Evolutionary conservation across 768 basidiomycete genomes (phyloP).

Genomic region (Tylopilus felleus): DNA sequence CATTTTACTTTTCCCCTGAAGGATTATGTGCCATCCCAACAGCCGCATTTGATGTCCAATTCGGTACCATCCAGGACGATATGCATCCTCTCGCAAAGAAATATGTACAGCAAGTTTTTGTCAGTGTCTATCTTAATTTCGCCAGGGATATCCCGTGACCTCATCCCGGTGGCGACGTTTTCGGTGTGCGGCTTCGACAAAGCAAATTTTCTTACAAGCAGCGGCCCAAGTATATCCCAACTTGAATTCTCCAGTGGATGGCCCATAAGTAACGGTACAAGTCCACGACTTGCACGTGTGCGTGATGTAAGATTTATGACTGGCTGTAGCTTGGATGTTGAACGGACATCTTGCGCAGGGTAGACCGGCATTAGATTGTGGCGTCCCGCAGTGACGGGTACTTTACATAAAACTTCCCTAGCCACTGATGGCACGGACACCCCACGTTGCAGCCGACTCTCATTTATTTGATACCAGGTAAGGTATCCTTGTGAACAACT

Average conservation of each 20-base stretch:
- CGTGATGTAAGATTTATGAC: not conserved
- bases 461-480: no score
- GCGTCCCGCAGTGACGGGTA: no score
- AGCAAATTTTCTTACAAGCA: slow-evolving; percentile 5
- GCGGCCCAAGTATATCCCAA: slow-evolving; percentile 8
- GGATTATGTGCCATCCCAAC: not conserved
- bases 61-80: not conserved
- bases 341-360: no score
- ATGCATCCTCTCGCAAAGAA: slow-evolving; percentile 1
- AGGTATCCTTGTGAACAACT: no score
- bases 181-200: slow-evolving; percentile 8
- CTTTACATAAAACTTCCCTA: no score
- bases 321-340: no score
- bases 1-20: not conserved
- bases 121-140: not conserved
- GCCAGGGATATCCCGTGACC: not conserved
- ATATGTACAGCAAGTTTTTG: slow-evolving; percentile 4
- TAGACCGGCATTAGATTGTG: no score
- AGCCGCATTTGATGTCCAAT: slow-evolving; percentile 44
- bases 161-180: slow-evolving; percentile 2
- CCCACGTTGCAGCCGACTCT: no score
- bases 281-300: not conserved
- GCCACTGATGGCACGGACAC: no score
- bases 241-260: not conserved
- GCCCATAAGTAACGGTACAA: not conserved